Evolutionary conservation across 805 yeast species (phyloP).

Genomic region (Wickerhamomyces alni): DNA sequence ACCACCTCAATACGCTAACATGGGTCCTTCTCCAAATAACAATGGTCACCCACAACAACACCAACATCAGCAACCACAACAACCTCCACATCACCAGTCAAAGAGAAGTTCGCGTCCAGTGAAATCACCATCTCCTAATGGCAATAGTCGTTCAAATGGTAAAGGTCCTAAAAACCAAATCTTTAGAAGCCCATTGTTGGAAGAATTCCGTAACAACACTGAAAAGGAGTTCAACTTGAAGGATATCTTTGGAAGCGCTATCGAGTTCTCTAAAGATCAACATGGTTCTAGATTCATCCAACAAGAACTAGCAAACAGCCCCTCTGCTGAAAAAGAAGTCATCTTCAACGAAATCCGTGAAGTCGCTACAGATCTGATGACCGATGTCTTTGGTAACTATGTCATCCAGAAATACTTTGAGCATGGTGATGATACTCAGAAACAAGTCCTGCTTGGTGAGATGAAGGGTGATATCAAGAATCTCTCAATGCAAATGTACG

Average conservation of each 20-base stretch:
- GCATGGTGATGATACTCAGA: conserved; percentile 66
- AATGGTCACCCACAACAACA: neutral
- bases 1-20: neutral
- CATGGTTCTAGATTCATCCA: conserved; percentile 97
- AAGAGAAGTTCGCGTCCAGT: conserved; percentile 19
- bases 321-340: conserved; percentile 66
- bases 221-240: conserved; percentile 57
- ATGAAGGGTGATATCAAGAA: conserved; percentile 72
- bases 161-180: conserved; percentile 37
- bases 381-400: conserved; percentile 97
- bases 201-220: conserved; percentile 69
- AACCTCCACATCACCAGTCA: conserved; percentile 3
- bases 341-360: conserved; percentile 81
- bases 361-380: conserved; percentile 71
- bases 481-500: conserved; percentile 91
- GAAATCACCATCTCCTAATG: conserved; percentile 16
- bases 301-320: conserved; percentile 65
- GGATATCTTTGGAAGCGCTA: conserved; percentile 80
- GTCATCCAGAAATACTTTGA: conserved; percentile 94
- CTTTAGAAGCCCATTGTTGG: conserved; percentile 72
- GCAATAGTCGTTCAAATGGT: conserved; percentile 14
- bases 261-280: conserved; percentile 92
- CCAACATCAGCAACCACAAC: conserved; percentile 1
- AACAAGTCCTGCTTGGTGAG: conserved; percentile 55
- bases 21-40: conserved; percentile 4